phyloP scores from a whole-genome alignment of 176 grass and related monocot species.

The Chloris gayana region DNA sequence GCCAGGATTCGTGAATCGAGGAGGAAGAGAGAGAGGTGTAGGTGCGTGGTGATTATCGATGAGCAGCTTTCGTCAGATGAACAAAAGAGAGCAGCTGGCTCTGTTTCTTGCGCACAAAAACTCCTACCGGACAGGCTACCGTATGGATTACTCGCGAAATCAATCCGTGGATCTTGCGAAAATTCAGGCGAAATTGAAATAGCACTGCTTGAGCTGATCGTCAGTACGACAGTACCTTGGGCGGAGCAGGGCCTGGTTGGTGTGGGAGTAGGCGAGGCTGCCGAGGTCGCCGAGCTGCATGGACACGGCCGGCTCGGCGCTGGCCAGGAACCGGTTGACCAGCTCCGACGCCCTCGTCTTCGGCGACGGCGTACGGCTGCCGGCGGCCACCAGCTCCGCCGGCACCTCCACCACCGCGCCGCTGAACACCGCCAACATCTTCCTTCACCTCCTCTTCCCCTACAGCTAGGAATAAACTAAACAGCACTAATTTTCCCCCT shows the following conservation, averaged over 20 bases:
- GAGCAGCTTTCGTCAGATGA: too few relatives aligned
- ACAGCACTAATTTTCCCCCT: background rate
- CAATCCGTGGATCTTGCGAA: too few relatives aligned
- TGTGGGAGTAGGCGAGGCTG: conserved; percentile 79
- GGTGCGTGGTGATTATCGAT: too few relatives aligned
- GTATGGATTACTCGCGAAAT: too few relatives aligned
- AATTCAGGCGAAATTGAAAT: too few relatives aligned
- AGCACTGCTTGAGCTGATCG: background rate
- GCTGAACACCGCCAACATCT: conserved; percentile 93
- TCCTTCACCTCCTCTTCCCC: background rate
- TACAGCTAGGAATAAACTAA: too few relatives aligned
- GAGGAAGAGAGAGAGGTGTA: too few relatives aligned
- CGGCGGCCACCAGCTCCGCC: conserved; percentile 84
- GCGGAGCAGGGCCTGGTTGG: conserved; percentile 67
- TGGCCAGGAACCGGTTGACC: conserved; percentile 60
- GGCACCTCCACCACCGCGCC: conserved; percentile 89
- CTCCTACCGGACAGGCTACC: too few relatives aligned
- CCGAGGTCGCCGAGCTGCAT: conserved; percentile 61
- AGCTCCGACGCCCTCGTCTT: conserved; percentile 82
- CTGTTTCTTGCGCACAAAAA: too few relatives aligned
- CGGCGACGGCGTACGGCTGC: conserved; percentile 92
- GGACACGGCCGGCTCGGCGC: conserved; percentile 56
- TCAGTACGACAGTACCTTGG: conserved; percentile 50
- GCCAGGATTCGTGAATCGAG: too few relatives aligned
- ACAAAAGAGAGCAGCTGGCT: too few relatives aligned